Base-by-base conservation (phyloP, 2,329 filamentous ascomycete genomes). In the Claviceps citrina region DNA sequence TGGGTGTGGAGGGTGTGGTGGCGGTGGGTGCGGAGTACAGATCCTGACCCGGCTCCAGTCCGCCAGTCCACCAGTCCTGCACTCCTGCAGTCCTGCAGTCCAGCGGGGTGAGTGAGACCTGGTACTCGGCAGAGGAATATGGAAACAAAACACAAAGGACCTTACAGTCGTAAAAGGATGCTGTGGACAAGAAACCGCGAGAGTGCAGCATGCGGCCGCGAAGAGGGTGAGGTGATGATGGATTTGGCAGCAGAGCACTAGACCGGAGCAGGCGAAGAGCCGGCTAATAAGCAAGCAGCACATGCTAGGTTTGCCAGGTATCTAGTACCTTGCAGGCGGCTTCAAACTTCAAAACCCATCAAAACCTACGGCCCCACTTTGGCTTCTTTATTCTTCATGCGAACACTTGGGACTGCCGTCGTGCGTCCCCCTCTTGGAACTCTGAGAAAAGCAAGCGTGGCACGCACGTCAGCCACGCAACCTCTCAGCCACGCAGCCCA, bases 21-120 rank as follows among this genome's bases (percentile, higher is more conserved):
- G 31, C 25, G 37, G 37, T 36, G 41, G 37, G 33, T 37, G 36
- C 39, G 27, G 27, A 20, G 38, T 34, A 27, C 38, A 39, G 38
- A 39, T 27, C 30, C 30, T 27, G 24, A 39, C 31, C 34, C 9
- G 25, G 38, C 13, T 18, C 31, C 31, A n/a, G 18, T 28, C 24
- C 38, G 33, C 38, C 38, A n/a, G 31, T 31, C 32, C 38, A 40
- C n/a, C n/a, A n/a, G n/a, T n/a, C n/a, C n/a, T n/a, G n/a, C n/a
- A n/a, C n/a, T n/a, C n/a, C n/a, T n/a, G n/a, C n/a, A n/a, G n/a
- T n/a, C n/a, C n/a, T n/a, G n/a, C n/a, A n/a, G n/a, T n/a, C n/a
- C n/a, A n/a, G n/a, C n/a, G n/a, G n/a, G n/a, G 19, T 30, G n/a
- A 35, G 27, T 22, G 22, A n/a, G 24, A 34, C 38, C n/a, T 2